Evolutionary conservation across 495 filamentous ascomycete genomes (phyloP), one percentile per base, ranked within the genome.

Genomic region (Penicillium canariense): DNA sequence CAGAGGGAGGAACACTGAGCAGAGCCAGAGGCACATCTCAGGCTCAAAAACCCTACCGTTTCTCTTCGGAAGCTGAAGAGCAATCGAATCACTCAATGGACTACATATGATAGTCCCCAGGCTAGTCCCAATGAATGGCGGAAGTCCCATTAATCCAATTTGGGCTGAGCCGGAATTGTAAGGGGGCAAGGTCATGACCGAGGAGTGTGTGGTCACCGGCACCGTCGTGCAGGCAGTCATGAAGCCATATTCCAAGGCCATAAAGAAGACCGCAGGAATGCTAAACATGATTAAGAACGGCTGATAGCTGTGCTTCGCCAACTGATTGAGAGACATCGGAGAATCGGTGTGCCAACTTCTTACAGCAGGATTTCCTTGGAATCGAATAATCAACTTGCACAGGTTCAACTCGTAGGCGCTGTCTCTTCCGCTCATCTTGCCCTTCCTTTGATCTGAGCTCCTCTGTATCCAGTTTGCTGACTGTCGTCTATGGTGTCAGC

Each of bases 111-210:
- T 3, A 26, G 67, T 47, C n/a, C 65, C 72, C 23, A 75, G 45
- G 5, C 64, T 68, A 25, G 58, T 63, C 0, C 72, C 72, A 26
- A 75, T 59, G 32, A 74, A 66, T n/a, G 59, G 60, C 0, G 74
- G 62, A 22, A 77, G 36, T 12, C 67, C 71, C 57, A 68, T 69
- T 2, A 74, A 44, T 3, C 74, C 74, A 25, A 77, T 63, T 20
- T 65, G 63, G 4, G 62, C 53, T n/a, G 70, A 51, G 9, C 52
- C 52, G 54, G 75, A 77, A 39, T 70, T 72, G 51, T 77, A 77
- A 0, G 74, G 72, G 0, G 69, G 61, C 1, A 56, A 39, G 4
- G 64, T 58, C 61, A 77, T 68, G 12, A 70, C 65, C 0, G 55
- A 54, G 9, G 68, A 68, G 18, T 67, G 52, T 3, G 67, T 69